These are phyloP conservation scores for Ceratobasidium sp. DNA, from an alignment of 1,284 basidiomycete genomes.

Conservation along the genomic window DNA sequence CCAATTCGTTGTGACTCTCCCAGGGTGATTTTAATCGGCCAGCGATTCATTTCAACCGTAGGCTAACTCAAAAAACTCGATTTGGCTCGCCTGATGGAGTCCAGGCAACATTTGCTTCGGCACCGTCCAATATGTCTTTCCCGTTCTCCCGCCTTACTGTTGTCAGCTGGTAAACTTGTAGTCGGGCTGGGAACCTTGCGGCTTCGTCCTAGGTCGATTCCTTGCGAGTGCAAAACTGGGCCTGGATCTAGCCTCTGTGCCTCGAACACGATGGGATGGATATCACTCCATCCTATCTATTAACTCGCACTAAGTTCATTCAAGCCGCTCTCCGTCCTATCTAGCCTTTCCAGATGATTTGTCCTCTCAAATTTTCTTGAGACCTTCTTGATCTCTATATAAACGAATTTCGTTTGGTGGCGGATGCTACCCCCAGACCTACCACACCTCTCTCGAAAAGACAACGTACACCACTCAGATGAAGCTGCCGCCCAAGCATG, in stretches of 20 bases:
- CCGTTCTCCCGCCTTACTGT: neutral
- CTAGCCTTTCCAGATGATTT: neutral
- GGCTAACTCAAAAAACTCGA: neutral
- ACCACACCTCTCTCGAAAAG: neutral
- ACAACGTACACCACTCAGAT: neutral
- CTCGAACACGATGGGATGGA: neutral
- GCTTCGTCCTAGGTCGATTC: neutral
- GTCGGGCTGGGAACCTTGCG: neutral
- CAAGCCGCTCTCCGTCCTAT: neutral
- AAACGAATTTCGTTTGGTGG: too few relatives aligned
- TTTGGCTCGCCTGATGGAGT: neutral
- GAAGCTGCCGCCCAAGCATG: conserved; percentile 1
- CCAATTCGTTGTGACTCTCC: neutral
- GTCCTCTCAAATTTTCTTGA: neutral
- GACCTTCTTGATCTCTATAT: too few relatives aligned
- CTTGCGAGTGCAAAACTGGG: neutral
- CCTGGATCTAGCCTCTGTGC: neutral
- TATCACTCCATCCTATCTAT: neutral
- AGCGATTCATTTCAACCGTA: neutral
- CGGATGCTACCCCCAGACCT: neutral
- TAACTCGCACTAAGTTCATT: neutral
- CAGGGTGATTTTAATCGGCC: neutral
- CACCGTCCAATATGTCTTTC: neutral
- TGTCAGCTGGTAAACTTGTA: neutral
- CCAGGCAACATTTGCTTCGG: neutral